Percentiles rank a stretch among this genome's conserved stretches.
These are phyloP conservation scores for Ilyonectria destructans DNA, from an alignment of 2,329 filamentous ascomycete species.

Conservation along the genomic window DNA sequence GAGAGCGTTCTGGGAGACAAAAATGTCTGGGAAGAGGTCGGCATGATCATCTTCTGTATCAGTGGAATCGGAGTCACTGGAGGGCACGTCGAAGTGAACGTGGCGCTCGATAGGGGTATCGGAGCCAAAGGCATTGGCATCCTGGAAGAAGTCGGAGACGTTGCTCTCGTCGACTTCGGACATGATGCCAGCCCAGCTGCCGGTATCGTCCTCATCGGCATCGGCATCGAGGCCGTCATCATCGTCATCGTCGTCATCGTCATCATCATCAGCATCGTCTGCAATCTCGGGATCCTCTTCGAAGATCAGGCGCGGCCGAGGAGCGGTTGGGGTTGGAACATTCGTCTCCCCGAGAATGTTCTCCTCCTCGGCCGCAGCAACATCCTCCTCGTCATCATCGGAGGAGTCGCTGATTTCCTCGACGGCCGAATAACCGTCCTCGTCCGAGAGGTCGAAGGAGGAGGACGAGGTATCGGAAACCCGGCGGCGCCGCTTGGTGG, in stretches of 20 bases:
- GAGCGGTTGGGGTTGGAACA: slow-evolving; percentile 60
- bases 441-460: slow-evolving; percentile 76
- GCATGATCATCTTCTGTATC: slow-evolving; percentile 75
- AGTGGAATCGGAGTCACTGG: slow-evolving; percentile 78
- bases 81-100: slow-evolving; percentile 81
- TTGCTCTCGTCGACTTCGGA: slow-evolving; percentile 63
- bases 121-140: slow-evolving; percentile 60
- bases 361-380: slow-evolving; percentile 84
- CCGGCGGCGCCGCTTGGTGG: slow-evolving; percentile 61
- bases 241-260: slow-evolving; percentile 57
- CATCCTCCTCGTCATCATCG: slow-evolving; percentile 84
- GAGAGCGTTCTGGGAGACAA: slow-evolving; percentile 81
- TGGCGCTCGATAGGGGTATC: slow-evolving; percentile 69
- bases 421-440: slow-evolving; percentile 82
- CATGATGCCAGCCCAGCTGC: slow-evolving; percentile 72
- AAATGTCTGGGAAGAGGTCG: slow-evolving; percentile 83
- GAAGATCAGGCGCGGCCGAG: slow-evolving; percentile 63
- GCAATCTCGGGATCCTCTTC: slow-evolving; percentile 57
- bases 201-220: slow-evolving; percentile 61
- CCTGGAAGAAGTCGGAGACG: slow-evolving; percentile 60
- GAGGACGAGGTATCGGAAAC: slow-evolving; percentile 70
- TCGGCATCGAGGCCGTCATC: slow-evolving; percentile 55
- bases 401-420: slow-evolving; percentile 85
- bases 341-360: slow-evolving; percentile 73
- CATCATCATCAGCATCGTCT: slow-evolving; percentile 59